Evolutionary conservation across 371 early-diverging fungal genomes (phyloP).

Genomic region (Mortierella sp.): DNA sequence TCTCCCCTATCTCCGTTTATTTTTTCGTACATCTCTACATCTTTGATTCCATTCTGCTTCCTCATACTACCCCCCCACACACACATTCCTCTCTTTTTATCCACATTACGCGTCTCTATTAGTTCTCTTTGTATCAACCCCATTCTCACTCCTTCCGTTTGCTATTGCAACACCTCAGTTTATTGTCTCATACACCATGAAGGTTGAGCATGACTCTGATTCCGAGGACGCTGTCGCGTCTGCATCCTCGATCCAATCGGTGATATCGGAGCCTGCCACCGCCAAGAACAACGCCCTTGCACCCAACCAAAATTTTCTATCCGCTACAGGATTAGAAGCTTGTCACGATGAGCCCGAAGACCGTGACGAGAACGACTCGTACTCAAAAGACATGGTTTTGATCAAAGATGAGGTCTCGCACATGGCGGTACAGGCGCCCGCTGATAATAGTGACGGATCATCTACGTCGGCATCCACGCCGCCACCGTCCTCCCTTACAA

Average conservation of each 20-base stretch:
- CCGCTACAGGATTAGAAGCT: background rate
- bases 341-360: background rate
- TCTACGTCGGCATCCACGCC: background rate
- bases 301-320: background rate
- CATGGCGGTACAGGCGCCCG: constrained; percentile 6
- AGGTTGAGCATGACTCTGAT: constrained; percentile 23
- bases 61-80: too few relatives aligned
- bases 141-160: too few relatives aligned
- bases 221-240: constrained; percentile 7
- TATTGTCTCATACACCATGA: constrained; percentile 12
- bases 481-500: background rate
- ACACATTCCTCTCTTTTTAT: too few relatives aligned
- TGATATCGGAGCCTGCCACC: background rate
- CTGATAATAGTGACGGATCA: background rate
- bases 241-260: constrained; percentile 1
- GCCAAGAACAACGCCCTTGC: background rate
- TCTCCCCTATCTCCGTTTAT: background rate
- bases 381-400: background rate
- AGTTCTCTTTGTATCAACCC: too few relatives aligned
- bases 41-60: background rate
- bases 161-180: too few relatives aligned
- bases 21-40: background rate
- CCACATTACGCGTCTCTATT: too few relatives aligned
- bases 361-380: background rate
- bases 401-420: constrained; percentile 21